Conservation (phyloP, 176 grass and related monocot genomes). For the Microstegium vimineum region DNA sequence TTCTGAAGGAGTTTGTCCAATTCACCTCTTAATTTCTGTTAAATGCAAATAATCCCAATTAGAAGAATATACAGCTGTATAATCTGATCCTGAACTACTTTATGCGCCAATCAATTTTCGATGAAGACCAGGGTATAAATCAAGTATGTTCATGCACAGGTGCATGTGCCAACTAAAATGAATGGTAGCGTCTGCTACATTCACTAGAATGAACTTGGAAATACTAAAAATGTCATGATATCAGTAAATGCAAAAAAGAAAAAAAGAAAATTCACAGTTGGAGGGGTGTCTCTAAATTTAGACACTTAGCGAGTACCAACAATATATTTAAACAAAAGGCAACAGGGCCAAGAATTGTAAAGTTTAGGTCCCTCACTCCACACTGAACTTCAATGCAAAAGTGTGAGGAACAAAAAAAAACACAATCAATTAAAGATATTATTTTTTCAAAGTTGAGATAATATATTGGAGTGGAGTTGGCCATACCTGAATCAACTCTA, state of each 20-base stretch:
- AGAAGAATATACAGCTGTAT: not conserved
- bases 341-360: not conserved
- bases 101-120: not conserved
- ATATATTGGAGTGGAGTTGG: not conserved
- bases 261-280: not conserved
- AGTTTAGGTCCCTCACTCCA: not conserved
- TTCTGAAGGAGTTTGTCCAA: conserved; percentile 81
- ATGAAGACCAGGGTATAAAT: not conserved
- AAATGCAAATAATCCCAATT: not conserved
- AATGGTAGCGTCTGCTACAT: not conserved
- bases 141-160: not conserved
- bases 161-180: not conserved
- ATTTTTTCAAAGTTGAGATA: not conserved
- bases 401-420: not conserved
- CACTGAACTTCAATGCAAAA: not conserved
- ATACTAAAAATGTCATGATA: not conserved
- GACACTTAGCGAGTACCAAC: not conserved
- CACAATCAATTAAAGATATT: not conserved
- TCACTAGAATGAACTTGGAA: not conserved
- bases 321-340: not conserved
- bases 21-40: conserved; percentile 84
- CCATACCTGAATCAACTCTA: conserved; percentile 87
- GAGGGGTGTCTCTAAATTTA: not conserved
- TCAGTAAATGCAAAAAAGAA: too few relatives aligned
- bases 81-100: not conserved